Percentiles rank a stretch among this genome's conserved stretches.
Conservation (phyloP, 1,284 basidiomycete genomes). For the Cerrena zonata region DNA sequence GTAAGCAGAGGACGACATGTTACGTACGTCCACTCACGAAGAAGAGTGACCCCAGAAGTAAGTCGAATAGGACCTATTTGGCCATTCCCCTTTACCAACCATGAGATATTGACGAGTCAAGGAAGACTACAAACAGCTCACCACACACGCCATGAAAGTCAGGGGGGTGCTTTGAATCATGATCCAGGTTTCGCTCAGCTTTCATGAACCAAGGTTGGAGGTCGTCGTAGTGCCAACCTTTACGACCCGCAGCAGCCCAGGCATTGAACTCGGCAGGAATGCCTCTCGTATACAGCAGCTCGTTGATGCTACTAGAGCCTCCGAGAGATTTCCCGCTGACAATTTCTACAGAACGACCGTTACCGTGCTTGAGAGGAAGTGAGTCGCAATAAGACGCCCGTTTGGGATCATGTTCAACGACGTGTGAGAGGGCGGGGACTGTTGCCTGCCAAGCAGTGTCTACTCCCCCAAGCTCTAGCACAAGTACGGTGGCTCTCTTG, state of each 20-base stretch:
- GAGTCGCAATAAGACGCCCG: background rate
- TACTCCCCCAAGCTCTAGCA: slow-evolving; percentile 9
- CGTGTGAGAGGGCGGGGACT: slow-evolving; percentile 26
- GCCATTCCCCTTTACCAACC: no score
- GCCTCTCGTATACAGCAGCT: slow-evolving; percentile 29
- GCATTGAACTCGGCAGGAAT: slow-evolving; percentile 29
- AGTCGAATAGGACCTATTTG: no score
- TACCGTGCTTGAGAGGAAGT: background rate
- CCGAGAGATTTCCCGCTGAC: slow-evolving; percentile 34
- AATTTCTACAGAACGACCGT: background rate
- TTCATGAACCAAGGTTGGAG: slow-evolving; percentile 30
- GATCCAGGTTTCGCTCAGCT: slow-evolving; percentile 9
- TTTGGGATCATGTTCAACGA: background rate
- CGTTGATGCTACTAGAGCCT: slow-evolving; percentile 38
- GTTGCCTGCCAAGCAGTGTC: slow-evolving; percentile 25
- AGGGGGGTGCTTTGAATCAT: no score
- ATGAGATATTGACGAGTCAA: no score
- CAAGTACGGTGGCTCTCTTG: background rate
- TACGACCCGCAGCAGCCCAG: slow-evolving; percentile 25
- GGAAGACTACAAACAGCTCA: no score
- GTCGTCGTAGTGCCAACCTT: slow-evolving; percentile 30
- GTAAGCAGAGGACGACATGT: no score
- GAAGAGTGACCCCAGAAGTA: no score
- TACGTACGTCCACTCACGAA: no score
- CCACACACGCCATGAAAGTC: no score